phyloP scores from a whole-genome alignment of 2,329 filamentous ascomycete genomes.

The Graphilbum ipis-grandicollis region DNA sequence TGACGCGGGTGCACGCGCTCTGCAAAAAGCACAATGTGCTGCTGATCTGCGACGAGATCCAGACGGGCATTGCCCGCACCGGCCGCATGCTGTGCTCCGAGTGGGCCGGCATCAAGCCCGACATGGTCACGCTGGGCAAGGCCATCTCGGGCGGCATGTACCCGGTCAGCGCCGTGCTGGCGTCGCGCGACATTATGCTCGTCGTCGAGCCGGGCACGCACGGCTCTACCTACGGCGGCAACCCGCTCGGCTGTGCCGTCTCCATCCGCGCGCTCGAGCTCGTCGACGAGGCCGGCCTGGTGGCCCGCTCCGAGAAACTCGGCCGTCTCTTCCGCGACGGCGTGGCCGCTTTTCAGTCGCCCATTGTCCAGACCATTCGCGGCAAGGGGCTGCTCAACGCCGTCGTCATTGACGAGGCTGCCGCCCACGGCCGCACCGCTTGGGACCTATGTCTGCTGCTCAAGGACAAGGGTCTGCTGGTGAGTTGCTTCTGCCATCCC shows the following conservation, averaged over 20 bases:
- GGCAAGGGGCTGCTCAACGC: constrained; percentile 93
- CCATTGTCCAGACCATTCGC: constrained; percentile 66
- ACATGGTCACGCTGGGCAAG: constrained; percentile 88
- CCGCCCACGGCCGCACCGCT: constrained; percentile 69
- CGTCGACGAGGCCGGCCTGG: constrained; percentile 79
- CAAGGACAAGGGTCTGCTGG: constrained; percentile 87
- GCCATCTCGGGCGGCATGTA: constrained; percentile 98
- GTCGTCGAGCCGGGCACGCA: constrained; percentile 93
- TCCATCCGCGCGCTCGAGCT: constrained; percentile 91
- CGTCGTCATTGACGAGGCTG: constrained; percentile 83
- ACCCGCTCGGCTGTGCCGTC: constrained; percentile 86
- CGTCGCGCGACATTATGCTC: constrained; percentile 81
- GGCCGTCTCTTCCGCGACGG: constrained; percentile 73
- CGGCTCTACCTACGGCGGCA: constrained; percentile 95
- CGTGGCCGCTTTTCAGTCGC: constrained; percentile 55
- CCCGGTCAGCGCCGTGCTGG: constrained; percentile 86
- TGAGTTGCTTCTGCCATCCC: constrained; percentile 26
- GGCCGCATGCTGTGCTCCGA: constrained; percentile 87
- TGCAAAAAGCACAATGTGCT: constrained; percentile 94
- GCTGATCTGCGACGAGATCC: constrained; percentile 95
- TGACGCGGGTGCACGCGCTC: constrained; percentile 60
- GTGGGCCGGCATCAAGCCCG: constrained; percentile 89
- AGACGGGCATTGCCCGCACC: constrained; percentile 91
- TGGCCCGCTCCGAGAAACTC: constrained; percentile 62
- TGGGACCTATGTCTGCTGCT: constrained; percentile 95